Base-by-base conservation (phyloP, 805 yeast species). In the Saccharomycopsis sp. region DNA sequence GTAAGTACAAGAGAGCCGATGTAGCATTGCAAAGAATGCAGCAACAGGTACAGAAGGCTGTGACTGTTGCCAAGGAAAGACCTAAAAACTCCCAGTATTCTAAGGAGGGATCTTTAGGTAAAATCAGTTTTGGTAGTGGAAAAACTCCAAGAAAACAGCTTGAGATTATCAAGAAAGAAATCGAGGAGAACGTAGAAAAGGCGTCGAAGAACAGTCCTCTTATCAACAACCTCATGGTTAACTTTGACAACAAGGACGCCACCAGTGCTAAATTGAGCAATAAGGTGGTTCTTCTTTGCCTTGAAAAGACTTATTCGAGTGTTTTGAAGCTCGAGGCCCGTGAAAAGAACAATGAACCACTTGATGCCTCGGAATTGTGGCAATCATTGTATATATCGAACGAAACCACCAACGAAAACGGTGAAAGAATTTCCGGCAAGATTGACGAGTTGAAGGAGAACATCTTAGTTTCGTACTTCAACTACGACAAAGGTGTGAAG, bases 1-100 rank as follows among this genome's bases (percentile, higher is more conserved):
- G 96, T 55, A 83, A 91, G 70, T 78, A 84, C 63, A 87, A 85
- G 73, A 78, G 93, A 70, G 93, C 92, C 7, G 96, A 89, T 71
- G 84, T 90, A 64, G 97, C 97, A 0, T 78, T 92, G 67, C 97
- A 89, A 76, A 85, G 97, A 78, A 89, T 94, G 97, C 97, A 93
- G 74, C 97, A 91, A 70, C 98, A 93, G 75, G 97, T 93, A 56
- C 96, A 91, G 68, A 89, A 88, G 67, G 98, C 98, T 15, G 97
- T 93, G 17, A 88, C 93, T 57, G 93, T 89, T 47, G 99, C 97
- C 23, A 89, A 89, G 69, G 97, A 90, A 67, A 83, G 90, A 74
- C 87, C 89, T 56, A 85, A 85, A 73, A 74, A 79, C 44, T 78
- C 80, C 50, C 85, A 80, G 63, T 83, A 82, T 65, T 82, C 83